Percentiles rank a stretch among this genome's conserved stretches.
phyloP scores from a whole-genome alignment of 768 basidiomycete species.

The Tulasnella sp. region DNA sequence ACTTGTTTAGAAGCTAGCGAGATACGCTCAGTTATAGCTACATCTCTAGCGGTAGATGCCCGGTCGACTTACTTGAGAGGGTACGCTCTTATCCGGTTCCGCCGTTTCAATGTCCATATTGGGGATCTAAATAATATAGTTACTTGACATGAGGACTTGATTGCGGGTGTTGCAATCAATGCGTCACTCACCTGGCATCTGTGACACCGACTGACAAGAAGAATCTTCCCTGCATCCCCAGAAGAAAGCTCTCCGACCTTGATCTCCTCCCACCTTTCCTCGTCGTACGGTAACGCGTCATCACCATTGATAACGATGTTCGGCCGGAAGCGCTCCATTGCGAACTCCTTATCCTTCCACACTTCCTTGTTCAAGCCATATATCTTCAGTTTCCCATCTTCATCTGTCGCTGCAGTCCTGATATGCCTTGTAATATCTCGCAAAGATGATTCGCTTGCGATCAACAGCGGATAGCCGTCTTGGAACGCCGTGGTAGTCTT shows the following conservation, averaged over 20 bases:
- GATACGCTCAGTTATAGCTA: not conserved
- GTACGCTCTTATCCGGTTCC: conserved; percentile 56
- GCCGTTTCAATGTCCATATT: conserved; percentile 60
- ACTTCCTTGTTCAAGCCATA: conserved; percentile 12
- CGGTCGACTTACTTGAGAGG: conserved; percentile 29
- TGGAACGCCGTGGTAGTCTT: conserved; percentile 40
- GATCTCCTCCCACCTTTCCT: conserved; percentile 59
- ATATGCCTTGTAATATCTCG: conserved; percentile 39
- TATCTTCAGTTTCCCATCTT: conserved; percentile 14
- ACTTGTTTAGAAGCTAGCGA: conserved; percentile 56
- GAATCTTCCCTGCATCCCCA: conserved; percentile 27
- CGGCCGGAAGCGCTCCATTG: conserved; percentile 64
- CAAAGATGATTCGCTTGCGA: conserved; percentile 59
- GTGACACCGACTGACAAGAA: conserved; percentile 54
- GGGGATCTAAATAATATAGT: conserved; percentile 42
- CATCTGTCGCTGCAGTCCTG: conserved; percentile 30
- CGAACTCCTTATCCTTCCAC: conserved; percentile 42
- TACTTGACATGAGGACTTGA: not conserved
- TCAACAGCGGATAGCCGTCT: conserved; percentile 58
- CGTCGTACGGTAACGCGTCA: conserved; percentile 49
- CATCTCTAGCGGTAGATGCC: not conserved
- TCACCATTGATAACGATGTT: conserved; percentile 60
- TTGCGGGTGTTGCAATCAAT: not conserved
- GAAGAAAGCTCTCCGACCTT: conserved; percentile 32
- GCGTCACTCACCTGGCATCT: conserved; percentile 52